phyloP scores from a whole-genome alignment of 2,329 filamentous ascomycete genomes.

The Diaporthe sp. region DNA sequence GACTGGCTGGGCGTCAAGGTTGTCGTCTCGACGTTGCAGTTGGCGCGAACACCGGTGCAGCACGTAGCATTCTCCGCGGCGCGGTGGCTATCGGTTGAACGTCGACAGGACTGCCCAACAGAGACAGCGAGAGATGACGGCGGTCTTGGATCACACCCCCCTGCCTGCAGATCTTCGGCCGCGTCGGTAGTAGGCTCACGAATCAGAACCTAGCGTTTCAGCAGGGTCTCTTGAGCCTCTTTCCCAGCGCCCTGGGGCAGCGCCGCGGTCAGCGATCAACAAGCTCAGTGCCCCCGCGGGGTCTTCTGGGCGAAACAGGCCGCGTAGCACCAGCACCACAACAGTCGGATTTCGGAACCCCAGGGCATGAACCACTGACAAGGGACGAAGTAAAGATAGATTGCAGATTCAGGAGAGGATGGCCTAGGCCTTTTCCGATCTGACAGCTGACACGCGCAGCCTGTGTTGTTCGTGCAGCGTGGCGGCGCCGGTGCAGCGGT shows the following conservation, averaged over 20 bases:
- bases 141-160: conserved; percentile 4
- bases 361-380: conserved; percentile 11
- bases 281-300: conserved; percentile 27
- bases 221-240: conserved; percentile 34
- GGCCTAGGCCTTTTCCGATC: conserved; percentile 15
- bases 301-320: conserved; percentile 28
- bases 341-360: conserved; percentile 30
- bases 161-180: conserved; percentile 28
- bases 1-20: conserved; percentile 26
- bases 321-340: conserved; percentile 23
- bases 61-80: background rate
- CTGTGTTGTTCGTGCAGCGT: background rate
- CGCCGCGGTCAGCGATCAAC: background rate
- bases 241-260: conserved; percentile 12
- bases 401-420: background rate
- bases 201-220: conserved; percentile 33
- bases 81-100: conserved; percentile 6
- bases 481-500: background rate
- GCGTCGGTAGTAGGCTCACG: conserved; percentile 12
- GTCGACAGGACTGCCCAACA: background rate
- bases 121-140: background rate
- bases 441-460: conserved; percentile 22
- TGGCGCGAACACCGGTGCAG: background rate
- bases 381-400: conserved; percentile 28
- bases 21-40: conserved; percentile 12